phyloP scores from a whole-genome alignment of 306 rosid species.

The Cucumis melo region DNA sequence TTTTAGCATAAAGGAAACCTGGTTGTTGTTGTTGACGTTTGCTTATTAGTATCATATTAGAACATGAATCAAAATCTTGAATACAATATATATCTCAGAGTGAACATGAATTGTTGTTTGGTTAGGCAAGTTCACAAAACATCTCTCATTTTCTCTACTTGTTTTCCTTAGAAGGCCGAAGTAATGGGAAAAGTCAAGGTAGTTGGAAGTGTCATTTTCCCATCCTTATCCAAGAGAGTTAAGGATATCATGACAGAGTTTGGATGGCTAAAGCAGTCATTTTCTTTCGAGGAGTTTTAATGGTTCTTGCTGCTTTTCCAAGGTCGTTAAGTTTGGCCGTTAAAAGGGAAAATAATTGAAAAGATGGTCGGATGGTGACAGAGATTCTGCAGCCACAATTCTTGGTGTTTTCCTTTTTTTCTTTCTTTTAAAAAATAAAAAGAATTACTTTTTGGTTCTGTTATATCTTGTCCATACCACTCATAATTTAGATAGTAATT shows the following conservation, averaged over 20 bases:
- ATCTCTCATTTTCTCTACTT: background rate
- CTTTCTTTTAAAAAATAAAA: background rate
- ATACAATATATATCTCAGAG: background rate
- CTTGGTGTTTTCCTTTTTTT: background rate
- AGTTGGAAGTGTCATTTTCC: background rate
- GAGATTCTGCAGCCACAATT: conserved; percentile 4
- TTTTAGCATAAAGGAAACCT: conserved; percentile 10
- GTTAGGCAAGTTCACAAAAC: background rate
- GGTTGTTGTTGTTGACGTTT: background rate
- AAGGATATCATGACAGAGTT: background rate
- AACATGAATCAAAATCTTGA: background rate
- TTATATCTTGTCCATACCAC: background rate
- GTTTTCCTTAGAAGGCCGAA: background rate
- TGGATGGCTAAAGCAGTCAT: background rate
- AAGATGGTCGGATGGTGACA: conserved; percentile 1
- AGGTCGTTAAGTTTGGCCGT: conserved; percentile 2
- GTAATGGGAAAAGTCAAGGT: background rate
- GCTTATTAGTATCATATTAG: background rate
- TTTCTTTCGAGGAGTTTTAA: background rate
- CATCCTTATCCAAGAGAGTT: background rate
- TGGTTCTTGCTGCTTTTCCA: background rate
- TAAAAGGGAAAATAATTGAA: background rate
- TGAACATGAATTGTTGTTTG: background rate
- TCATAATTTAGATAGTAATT: background rate
- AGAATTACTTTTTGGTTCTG: background rate